Evolutionary conservation across 768 basidiomycete species (phyloP).

Genomic region (Kwoniella pini): DNA sequence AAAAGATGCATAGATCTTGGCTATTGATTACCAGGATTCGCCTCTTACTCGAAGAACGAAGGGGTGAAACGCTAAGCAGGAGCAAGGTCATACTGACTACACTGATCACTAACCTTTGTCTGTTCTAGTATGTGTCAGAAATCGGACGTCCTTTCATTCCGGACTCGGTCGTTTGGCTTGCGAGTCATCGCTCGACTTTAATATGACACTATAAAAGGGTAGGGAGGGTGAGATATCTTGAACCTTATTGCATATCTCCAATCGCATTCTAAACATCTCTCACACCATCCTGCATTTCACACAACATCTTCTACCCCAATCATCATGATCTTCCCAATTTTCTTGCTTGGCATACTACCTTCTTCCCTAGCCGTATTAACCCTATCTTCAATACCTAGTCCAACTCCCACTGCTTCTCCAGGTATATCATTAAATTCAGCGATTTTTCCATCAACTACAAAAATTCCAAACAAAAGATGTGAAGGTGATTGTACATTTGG

Average conservation of each 20-base stretch:
- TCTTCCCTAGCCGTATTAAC: neutral
- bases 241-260: no score
- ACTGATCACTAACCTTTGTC: neutral
- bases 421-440: neutral
- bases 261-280: no score
- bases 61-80: neutral
- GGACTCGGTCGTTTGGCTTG: no score
- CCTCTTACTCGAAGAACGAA: no score
- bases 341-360: neutral
- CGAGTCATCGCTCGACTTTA: no score
- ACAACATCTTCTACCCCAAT: neutral
- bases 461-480: slow-evolving; percentile 23
- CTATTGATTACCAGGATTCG: neutral
- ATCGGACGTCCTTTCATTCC: neutral
- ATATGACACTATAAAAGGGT: no score
- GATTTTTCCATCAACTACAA: neutral
- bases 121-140: neutral
- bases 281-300: neutral
- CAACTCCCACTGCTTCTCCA: slow-evolving; percentile 2
- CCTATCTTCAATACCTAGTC: neutral
- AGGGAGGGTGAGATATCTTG: no score
- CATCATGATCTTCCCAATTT: slow-evolving; percentile 7
- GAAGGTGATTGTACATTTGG: slow-evolving; percentile 26
- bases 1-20: slow-evolving; percentile 15
- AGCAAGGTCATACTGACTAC: neutral